Evolutionary conservation across 2,329 filamentous ascomycete species (phyloP).

Genomic region (Coniochaeta ligniaria): DNA sequence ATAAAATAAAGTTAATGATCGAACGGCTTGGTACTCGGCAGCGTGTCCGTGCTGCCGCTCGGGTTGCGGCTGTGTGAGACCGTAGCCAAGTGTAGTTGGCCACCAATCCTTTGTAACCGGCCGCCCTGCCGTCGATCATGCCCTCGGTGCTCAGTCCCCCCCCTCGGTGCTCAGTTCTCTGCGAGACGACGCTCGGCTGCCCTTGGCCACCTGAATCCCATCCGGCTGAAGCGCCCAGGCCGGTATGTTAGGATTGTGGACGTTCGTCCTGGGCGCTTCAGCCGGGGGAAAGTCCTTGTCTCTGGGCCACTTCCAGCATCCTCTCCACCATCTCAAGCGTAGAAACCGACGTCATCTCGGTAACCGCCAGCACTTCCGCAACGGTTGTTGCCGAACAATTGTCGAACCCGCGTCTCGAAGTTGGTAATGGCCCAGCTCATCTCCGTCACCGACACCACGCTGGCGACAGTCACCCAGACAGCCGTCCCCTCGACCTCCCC

Average conservation of each 20-base stretch:
- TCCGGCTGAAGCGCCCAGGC: too few relatives aligned
- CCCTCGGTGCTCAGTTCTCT: too few relatives aligned
- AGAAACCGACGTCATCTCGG: background rate
- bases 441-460: background rate
- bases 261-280: too few relatives aligned
- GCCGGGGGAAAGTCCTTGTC: too few relatives aligned
- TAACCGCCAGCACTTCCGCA: slow-evolving; percentile 2
- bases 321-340: background rate
- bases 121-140: background rate
- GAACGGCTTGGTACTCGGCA: background rate
- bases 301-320: background rate
- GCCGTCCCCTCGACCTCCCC: background rate
- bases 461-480: slow-evolving; percentile 2
- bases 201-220: too few relatives aligned
- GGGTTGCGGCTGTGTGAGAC: background rate
- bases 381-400: too few relatives aligned
- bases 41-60: background rate
- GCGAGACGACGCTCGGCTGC: too few relatives aligned
- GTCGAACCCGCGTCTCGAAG: too few relatives aligned
- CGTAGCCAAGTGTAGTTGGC: too few relatives aligned
- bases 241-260: too few relatives aligned
- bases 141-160: background rate
- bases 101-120: too few relatives aligned
- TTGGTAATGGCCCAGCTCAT: background rate
- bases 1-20: too few relatives aligned